phyloP scores from a whole-genome alignment of 306 rosid species.

The Nissolia schottii region DNA sequence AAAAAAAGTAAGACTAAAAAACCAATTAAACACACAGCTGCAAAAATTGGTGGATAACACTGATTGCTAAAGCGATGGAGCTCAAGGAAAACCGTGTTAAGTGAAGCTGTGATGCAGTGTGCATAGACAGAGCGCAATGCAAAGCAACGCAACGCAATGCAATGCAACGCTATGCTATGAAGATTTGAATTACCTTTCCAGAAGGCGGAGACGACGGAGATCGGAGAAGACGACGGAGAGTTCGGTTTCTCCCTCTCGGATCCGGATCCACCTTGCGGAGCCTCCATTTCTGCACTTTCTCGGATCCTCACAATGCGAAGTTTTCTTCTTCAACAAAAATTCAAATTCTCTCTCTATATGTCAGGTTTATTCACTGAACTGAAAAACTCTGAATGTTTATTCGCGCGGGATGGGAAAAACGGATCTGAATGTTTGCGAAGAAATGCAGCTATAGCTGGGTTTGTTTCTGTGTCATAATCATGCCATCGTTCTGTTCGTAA shows the following conservation, averaged over 20 bases:
- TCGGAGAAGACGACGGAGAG: conserved; percentile 60
- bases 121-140: not conserved
- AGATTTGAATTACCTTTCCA: conserved; percentile 72
- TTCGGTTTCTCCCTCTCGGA: conserved; percentile 63
- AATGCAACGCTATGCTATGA: not conserved
- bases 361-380: not conserved
- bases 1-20: not conserved
- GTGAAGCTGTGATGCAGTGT: not conserved
- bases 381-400: not conserved
- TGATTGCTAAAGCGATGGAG: not conserved
- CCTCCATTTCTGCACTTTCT: conserved; percentile 43
- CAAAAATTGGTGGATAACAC: not conserved
- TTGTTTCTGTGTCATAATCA: not conserved
- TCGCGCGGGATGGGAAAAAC: conserved; percentile 16
- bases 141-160: not conserved
- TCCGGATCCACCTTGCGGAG: conserved; percentile 57
- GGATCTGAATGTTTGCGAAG: conserved; percentile 24
- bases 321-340: not conserved
- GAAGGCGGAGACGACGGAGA: conserved; percentile 66
- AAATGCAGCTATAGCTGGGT: not conserved
- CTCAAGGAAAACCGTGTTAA: not conserved
- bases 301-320: not conserved
- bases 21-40: not conserved
- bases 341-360: not conserved
- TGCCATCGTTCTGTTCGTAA: not conserved